These are phyloP conservation scores for Raffaelea albimanens DNA, from an alignment of 2,329 filamentous ascomycete species.

Conservation along the genomic window DNA sequence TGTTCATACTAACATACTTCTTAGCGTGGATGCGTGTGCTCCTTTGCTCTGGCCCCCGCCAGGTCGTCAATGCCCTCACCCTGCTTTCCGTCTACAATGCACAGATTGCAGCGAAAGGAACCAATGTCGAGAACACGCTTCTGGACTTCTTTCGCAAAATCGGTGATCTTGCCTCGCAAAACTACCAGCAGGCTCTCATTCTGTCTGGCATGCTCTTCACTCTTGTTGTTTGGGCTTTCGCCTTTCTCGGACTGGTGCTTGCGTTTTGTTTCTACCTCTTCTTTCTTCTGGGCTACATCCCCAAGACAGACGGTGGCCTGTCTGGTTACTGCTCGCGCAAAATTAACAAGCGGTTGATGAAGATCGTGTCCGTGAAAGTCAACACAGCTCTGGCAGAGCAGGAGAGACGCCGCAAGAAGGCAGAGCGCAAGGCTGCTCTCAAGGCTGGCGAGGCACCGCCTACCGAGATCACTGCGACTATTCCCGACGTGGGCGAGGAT, in stretches of 20 bases:
- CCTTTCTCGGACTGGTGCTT: conserved; percentile 63
- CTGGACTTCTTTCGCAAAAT: conserved; percentile 79
- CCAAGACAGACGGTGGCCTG: conserved; percentile 68
- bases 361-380: conserved; percentile 78
- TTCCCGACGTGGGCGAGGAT: conserved; percentile 48
- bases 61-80: conserved; percentile 83
- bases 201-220: conserved; percentile 91
- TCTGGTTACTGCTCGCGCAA: conserved; percentile 84
- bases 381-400: conserved; percentile 81
- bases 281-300: conserved; percentile 91
- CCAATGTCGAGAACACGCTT: conserved; percentile 51
- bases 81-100: conserved; percentile 74
- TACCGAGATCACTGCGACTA: conserved; percentile 51
- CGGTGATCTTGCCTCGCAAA: conserved; percentile 57
- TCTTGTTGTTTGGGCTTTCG: conserved; percentile 78
- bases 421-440: conserved; percentile 39
- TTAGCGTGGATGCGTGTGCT: conserved; percentile 79
- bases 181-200: conserved; percentile 72
- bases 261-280: conserved; percentile 72
- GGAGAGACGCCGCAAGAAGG: conserved; percentile 47
- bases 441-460: conserved; percentile 44
- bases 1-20: neutral
- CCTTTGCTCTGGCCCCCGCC: conserved; percentile 83
- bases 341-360: conserved; percentile 74
- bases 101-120: conserved; percentile 54